Percentiles rank a stretch among this genome's conserved stretches.
phyloP scores from a whole-genome alignment of 257 asterid species.

The Solanum ossicruentum region DNA sequence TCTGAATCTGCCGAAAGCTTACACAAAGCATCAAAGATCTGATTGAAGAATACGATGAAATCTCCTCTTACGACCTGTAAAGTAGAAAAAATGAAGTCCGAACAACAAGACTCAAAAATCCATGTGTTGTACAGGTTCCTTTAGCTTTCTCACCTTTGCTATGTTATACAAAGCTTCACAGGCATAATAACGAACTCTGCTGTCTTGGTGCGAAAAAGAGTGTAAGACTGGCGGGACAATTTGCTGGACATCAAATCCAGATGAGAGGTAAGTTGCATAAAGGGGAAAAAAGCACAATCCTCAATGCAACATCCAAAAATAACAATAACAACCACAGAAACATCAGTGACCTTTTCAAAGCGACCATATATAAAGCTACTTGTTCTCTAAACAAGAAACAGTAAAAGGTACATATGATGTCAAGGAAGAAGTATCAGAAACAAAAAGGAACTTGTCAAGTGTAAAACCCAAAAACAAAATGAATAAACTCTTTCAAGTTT shows the following conservation, averaged over 20 bases:
- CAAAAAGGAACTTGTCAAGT: not conserved
- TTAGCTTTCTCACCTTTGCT: conserved; percentile 59
- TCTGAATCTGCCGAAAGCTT: conserved; percentile 98
- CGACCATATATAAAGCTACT: not conserved
- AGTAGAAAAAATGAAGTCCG: conserved; percentile 9
- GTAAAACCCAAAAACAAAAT: not conserved
- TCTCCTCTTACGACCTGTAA: conserved; percentile 98
- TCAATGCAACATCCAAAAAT: not conserved
- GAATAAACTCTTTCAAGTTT: not conserved
- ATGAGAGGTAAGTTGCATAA: conserved; percentile 11
- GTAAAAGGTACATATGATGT: not conserved
- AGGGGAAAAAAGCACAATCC: not conserved
- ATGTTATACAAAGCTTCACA: conserved; percentile 98
- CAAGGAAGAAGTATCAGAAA: not conserved
- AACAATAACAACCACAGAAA: not conserved
- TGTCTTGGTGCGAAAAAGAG: conserved; percentile 91
- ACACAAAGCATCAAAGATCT: conserved; percentile 88
- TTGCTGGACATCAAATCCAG: conserved; percentile 44
- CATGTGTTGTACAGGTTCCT: not conserved
- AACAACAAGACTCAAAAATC: not conserved
- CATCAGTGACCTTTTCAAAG: not conserved
- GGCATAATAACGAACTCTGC: conserved; percentile 98
- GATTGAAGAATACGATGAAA: conserved; percentile 91
- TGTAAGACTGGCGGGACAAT: conserved; percentile 89
- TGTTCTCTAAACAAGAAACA: not conserved